Percentiles rank a stretch among this genome's conserved stretches.
Conservation (phyloP, 331 rosid genomes). For the Telfairia occidentalis region DNA sequence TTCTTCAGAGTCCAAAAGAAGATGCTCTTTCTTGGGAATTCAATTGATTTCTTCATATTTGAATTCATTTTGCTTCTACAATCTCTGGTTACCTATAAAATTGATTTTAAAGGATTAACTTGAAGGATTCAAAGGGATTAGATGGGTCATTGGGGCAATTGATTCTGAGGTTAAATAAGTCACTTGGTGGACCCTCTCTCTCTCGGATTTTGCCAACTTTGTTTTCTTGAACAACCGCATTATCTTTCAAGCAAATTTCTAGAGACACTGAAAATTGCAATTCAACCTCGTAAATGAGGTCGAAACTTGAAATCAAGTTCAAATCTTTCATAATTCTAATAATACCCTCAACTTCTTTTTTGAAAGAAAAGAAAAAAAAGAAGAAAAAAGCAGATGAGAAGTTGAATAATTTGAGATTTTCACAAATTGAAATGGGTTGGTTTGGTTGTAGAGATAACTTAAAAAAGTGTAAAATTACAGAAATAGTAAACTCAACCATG, state of each 20-base stretch:
- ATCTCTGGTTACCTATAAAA: neutral
- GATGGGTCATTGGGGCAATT: slow-evolving; percentile 6
- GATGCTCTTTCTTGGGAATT: neutral
- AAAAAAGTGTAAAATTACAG: neutral
- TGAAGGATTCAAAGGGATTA: slow-evolving; percentile 2
- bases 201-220: neutral
- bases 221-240: neutral
- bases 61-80: neutral
- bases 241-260: neutral
- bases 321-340: neutral
- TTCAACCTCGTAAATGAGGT: neutral
- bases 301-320: neutral
- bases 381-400: neutral
- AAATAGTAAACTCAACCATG: too few species aligned
- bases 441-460: neutral
- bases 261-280: neutral
- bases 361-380: neutral
- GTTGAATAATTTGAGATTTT: too few species aligned
- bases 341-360: neutral
- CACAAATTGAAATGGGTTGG: neutral
- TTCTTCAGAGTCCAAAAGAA: neutral
- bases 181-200: neutral
- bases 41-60: neutral
- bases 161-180: neutral
- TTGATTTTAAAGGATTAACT: neutral